Base-by-base conservation (phyloP, 805 yeast genomes). In the Vanderwaltozyma tropicalis region DNA sequence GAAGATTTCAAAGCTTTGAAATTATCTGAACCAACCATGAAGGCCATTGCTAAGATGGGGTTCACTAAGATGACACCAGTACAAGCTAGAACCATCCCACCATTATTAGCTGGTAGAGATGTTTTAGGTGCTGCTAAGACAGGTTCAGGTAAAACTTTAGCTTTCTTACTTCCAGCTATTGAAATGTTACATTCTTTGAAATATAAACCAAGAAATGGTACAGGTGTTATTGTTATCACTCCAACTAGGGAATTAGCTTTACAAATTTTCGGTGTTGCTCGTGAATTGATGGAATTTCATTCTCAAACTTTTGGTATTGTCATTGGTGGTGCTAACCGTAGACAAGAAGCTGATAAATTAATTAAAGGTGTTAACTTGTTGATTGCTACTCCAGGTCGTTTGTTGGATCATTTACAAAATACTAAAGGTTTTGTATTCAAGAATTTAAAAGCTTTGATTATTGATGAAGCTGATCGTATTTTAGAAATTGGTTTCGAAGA, bases 71-170 rank as follows among this genome's bases (percentile, higher is more conserved):
- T 92, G 96, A 94, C 99, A 1, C 76, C 79, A 45, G 97, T 92
- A 9, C 99, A 92, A 64, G 80, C 94, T 20, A 78, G 89, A 63
- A 87, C 98, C 11, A 92, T 92, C 39, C 97, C 98, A 6, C 97
- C 98, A 10, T 69, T 92, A 44, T 65, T 94, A 45, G 96, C 97
- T 1, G 98, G 98, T 31, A 76, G 89, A 50, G 99, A 92, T 63
- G 97, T 94, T 16, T 71, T 92, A 38, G 99, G 98, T 48, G 98
- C 98, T n/a, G 99, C 99, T 40, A 89, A 88, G 66, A 92, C 99
- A 3, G 99, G 99, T 38, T 87, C 96, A 1, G 99, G 99, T 59
- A 92, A 92, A 67, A 92, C 99, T 0, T 67, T 94, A 43, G 97
- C 99, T 9, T 92, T 92, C 52, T 68, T 92, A 54, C 73, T 92